These are phyloP conservation scores for Thalassiosira mediterranea DNA, from an alignment of 352 stramenopile species.

Conservation along the genomic window DNA sequence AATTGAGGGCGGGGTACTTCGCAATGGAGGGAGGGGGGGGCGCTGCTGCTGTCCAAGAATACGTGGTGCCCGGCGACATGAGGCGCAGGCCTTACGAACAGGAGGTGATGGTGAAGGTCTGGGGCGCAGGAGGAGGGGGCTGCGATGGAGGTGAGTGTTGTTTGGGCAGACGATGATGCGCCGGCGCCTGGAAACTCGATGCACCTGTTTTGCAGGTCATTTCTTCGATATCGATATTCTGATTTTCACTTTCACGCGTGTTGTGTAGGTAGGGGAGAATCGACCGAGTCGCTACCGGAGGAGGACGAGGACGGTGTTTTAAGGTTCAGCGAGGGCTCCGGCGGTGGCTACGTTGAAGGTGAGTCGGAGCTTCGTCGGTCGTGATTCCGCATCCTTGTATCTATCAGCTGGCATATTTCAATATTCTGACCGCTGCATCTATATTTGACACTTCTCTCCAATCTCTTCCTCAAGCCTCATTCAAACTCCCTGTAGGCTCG, in stretches of 20 bases:
- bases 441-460: too few species aligned
- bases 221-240: too few species aligned
- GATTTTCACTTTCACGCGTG: too few species aligned
- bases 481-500: slow-evolving; percentile 16
- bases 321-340: neutral
- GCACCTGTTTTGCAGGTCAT: too few species aligned
- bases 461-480: too few species aligned
- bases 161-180: neutral
- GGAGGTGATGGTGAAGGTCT: slow-evolving; percentile 21
- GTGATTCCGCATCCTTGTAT: too few species aligned
- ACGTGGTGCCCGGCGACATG: slow-evolving; percentile 15
- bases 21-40: neutral
- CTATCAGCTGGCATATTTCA: too few species aligned
- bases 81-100: slow-evolving; percentile 13
- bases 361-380: too few species aligned
- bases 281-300: neutral
- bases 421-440: too few species aligned
- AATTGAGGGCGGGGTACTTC: slow-evolving; percentile 7
- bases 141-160: slow-evolving; percentile 24
- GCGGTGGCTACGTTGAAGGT: slow-evolving; percentile 23
- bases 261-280: too few species aligned
- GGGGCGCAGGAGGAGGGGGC: slow-evolving; percentile 37
- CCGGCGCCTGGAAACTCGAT: neutral
- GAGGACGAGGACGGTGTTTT: neutral
- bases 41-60: neutral